A percentile compares a stretch with the other conserved stretches of the same genome.
These are phyloP conservation scores for Multifurca ochricompacta DNA, from an alignment of 768 basidiomycete genomes.

Conservation along the genomic window DNA sequence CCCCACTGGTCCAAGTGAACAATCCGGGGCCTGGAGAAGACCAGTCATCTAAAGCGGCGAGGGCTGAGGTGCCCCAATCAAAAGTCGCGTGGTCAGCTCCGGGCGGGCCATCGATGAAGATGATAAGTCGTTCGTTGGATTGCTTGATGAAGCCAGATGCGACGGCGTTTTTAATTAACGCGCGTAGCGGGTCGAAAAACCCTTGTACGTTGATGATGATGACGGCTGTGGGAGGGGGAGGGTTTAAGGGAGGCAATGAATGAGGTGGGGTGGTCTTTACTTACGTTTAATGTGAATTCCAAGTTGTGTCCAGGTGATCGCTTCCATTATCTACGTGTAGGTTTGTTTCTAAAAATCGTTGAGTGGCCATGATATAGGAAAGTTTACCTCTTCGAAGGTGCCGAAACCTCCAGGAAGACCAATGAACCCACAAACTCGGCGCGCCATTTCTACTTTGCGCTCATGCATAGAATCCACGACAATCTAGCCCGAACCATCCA, in stretches of 20 bases:
- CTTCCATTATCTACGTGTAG: conserved; percentile 65
- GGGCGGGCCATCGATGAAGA: conserved; percentile 69
- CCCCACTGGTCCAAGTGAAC: background rate
- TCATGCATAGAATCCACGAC: conserved; percentile 81
- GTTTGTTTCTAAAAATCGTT: background rate
- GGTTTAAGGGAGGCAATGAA: too few species aligned
- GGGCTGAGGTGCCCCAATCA: conserved; percentile 71
- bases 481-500: too few species aligned
- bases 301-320: conserved; percentile 90
- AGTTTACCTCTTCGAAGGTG: conserved; percentile 89
- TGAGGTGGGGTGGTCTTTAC: too few species aligned
- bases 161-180: conserved; percentile 60
- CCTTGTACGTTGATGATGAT: conserved; percentile 78
- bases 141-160: conserved; percentile 68
- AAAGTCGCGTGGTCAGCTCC: conserved; percentile 48
- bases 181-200: conserved; percentile 78
- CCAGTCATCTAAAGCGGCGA: conserved; percentile 62
- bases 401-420: conserved; percentile 92
- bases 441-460: conserved; percentile 88
- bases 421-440: conserved; percentile 69
- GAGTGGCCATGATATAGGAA: background rate
- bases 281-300: conserved; percentile 80
- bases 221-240: conserved; percentile 68
- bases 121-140: conserved; percentile 50
- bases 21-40: conserved; percentile 3